phyloP scores from a whole-genome alignment of 352 stramenopile genomes.

The Globisporangium takayamanum region DNA sequence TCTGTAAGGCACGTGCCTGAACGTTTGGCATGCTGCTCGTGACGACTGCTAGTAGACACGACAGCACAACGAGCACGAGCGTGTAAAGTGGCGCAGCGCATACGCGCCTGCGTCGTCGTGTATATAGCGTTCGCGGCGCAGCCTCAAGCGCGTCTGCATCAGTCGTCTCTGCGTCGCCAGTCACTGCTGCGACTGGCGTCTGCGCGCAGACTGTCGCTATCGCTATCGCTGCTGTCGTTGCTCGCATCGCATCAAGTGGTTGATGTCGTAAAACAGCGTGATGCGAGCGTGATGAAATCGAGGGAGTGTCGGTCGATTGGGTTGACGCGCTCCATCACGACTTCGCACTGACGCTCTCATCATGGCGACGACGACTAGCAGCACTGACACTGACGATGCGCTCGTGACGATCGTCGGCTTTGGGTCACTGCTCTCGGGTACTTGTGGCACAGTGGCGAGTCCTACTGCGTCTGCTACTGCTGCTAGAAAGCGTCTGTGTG shows the following conservation, averaged over 20 bases:
- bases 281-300: not conserved
- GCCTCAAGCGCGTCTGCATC: not conserved
- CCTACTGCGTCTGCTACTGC: not conserved
- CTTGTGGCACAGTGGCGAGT: not conserved
- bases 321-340: not conserved
- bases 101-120: not conserved
- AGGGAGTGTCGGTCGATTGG: not conserved
- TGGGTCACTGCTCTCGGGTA: constrained; percentile 85
- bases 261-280: not conserved
- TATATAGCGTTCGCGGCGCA: no score
- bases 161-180: not conserved
- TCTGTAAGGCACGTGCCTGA: not conserved
- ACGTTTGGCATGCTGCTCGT: not conserved
- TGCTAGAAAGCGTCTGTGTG: not conserved
- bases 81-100: not conserved
- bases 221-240: not conserved
- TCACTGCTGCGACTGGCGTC: not conserved
- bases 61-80: not conserved
- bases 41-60: not conserved
- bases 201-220: not conserved
- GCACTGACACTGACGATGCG: not conserved
- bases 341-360: not conserved
- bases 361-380: not conserved
- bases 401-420: constrained; percentile 87
- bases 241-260: not conserved